Conservation (phyloP, 129 eudicot genomes). For the Pseudognaphalium luteoalbum region DNA sequence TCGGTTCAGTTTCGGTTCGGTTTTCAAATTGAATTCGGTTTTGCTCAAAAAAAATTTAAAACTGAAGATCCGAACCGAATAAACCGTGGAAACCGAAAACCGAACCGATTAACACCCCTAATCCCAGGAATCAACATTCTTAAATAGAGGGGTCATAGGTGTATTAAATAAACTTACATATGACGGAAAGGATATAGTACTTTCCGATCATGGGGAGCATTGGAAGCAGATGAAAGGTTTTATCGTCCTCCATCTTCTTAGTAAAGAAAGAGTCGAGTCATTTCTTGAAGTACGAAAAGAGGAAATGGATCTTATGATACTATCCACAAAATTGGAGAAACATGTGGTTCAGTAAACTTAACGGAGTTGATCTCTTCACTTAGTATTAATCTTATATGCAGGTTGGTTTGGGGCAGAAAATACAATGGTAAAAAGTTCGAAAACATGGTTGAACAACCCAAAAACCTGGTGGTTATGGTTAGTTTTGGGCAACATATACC, state of each 20-base stretch:
- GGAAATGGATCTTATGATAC: neutral
- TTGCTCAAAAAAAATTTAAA: too few species aligned
- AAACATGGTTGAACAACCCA: neutral
- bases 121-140: neutral
- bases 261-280: neutral
- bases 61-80: too few species aligned
- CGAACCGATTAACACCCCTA: too few species aligned
- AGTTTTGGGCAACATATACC: slow-evolving; percentile 8
- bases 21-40: too few species aligned
- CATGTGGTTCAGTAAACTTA: neutral
- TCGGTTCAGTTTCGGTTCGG: too few species aligned
- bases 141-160: neutral
- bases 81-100: too few species aligned
- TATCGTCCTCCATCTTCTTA: neutral
- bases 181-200: neutral
- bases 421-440: neutral
- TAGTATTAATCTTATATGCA: neutral
- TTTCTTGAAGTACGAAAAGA: neutral
- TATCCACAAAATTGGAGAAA: neutral
- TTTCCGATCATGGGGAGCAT: neutral
- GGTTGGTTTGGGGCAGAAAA: neutral
- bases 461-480: neutral
- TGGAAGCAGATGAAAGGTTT: neutral
- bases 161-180: neutral
- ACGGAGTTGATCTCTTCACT: neutral